Evolutionary conservation across 2,329 filamentous ascomycete species (phyloP).

Genomic region (Aspergillus melleus): DNA sequence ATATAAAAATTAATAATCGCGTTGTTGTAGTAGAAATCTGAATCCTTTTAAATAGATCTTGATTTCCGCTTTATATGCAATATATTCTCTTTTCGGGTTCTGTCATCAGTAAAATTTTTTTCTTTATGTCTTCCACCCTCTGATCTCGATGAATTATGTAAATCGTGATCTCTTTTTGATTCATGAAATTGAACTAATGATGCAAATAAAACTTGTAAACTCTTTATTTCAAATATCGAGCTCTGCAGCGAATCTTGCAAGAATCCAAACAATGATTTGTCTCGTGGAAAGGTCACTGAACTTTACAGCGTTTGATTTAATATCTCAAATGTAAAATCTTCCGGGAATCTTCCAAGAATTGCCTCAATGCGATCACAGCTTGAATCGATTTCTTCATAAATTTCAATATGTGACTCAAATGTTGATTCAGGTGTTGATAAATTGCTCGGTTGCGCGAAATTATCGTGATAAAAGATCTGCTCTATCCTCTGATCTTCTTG

Average conservation of each 20-base stretch:
- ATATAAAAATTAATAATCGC: background rate
- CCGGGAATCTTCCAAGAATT: background rate
- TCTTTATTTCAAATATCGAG: background rate
- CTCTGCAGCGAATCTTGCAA: background rate
- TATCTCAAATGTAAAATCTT: too few relatives aligned
- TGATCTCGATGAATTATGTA: background rate
- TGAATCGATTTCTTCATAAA: background rate
- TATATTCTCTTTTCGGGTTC: background rate
- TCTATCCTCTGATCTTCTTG: too few relatives aligned
- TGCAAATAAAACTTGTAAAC: background rate
- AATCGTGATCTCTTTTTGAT: background rate
- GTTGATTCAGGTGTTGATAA: background rate
- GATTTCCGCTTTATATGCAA: too few relatives aligned
- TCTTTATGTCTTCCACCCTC: background rate
- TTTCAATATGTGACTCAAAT: background rate
- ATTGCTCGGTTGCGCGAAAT: too few relatives aligned
- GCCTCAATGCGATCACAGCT: background rate
- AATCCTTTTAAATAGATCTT: background rate
- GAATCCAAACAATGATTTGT: too few relatives aligned
- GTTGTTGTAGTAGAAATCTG: background rate
- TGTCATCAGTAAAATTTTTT: background rate
- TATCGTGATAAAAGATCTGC: too few relatives aligned
- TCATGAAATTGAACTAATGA: background rate
- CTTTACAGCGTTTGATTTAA: too few relatives aligned
- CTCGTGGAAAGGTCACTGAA: too few relatives aligned